Evolutionary conservation across 192 early-diverging fungal genomes (phyloP).

Genomic region (Oehlia diaphana): DNA sequence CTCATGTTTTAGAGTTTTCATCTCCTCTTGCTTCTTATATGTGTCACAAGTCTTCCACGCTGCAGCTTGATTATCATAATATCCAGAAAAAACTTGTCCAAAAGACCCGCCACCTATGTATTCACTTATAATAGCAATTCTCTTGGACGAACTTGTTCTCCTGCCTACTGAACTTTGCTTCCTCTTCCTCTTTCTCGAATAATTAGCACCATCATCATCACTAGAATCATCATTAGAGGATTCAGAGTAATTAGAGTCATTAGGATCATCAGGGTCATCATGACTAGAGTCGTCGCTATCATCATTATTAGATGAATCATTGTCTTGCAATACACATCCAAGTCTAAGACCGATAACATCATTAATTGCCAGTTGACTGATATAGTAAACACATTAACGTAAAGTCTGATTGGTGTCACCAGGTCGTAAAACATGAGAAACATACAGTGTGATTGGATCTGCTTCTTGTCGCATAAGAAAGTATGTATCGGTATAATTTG

Average conservation of each 20-base stretch:
- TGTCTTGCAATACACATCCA: neutral
- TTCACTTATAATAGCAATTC: slow-evolving; percentile 2
- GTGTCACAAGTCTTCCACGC: slow-evolving; percentile 14
- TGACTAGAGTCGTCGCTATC: neutral
- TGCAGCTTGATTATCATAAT: slow-evolving; percentile 12
- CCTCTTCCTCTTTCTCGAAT: too few relatives aligned
- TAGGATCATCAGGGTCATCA: neutral
- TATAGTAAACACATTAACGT: slow-evolving; percentile 17
- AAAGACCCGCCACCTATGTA: slow-evolving; percentile 9
- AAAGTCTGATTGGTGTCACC: slow-evolving; percentile 1
- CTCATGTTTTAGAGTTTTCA: slow-evolving; percentile 7
- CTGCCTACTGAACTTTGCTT: too few relatives aligned
- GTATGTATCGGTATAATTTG: slow-evolving; percentile 19
- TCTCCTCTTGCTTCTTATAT: neutral
- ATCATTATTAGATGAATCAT: neutral
- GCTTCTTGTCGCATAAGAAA: slow-evolving; percentile 7
- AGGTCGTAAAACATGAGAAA: slow-evolving; percentile 7
- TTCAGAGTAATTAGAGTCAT: neutral
- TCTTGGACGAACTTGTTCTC: neutral
- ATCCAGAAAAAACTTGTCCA: slow-evolving; percentile 12
- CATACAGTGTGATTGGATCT: neutral
- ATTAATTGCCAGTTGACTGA: slow-evolving; percentile 9
- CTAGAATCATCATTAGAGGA: neutral
- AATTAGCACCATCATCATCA: neutral
- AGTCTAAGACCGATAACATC: neutral